Evolutionary conservation across 331 rosid genomes (phyloP).

Genomic region (Cydonia oblonga): DNA sequence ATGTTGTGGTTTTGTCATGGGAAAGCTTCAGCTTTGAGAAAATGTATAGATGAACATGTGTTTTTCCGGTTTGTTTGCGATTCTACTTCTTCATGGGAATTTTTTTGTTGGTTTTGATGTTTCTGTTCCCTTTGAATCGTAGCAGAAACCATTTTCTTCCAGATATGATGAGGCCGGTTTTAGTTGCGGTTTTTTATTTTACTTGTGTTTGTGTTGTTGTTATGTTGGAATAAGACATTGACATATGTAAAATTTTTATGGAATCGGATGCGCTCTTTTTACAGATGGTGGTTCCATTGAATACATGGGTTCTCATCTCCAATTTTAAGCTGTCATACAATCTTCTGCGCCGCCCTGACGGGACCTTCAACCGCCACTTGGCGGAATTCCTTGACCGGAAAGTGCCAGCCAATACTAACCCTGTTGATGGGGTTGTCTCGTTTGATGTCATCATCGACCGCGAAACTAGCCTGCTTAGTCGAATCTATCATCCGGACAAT

Average conservation of each 20-base stretch:
- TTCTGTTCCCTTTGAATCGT: neutral
- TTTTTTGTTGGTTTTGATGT: neutral
- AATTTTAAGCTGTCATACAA: slow-evolving; percentile 88
- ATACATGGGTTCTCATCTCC: slow-evolving; percentile 96
- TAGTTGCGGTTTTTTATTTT: neutral
- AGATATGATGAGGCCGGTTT: neutral
- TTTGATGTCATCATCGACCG: slow-evolving; percentile 79
- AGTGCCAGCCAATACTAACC: slow-evolving; percentile 57
- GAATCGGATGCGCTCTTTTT: neutral
- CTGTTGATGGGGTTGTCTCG: slow-evolving; percentile 70
- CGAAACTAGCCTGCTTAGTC: slow-evolving; percentile 42
- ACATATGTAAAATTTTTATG: neutral
- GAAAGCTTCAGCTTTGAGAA: neutral
- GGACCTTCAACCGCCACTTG: slow-evolving; percentile 84
- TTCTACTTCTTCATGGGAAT: neutral
- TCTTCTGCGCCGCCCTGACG: slow-evolving; percentile 96
- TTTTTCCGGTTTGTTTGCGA: neutral
- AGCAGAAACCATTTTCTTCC: neutral
- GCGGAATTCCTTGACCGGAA: slow-evolving; percentile 92
- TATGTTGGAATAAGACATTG: neutral
- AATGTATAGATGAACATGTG: neutral
- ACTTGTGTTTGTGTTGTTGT: neutral
- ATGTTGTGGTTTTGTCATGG: neutral
- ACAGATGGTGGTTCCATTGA: slow-evolving; percentile 88
- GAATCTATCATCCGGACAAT: slow-evolving; percentile 62